These are phyloP conservation scores for Brassica nigra DNA, from an alignment of 345 rosid species.

Conservation along the genomic window DNA sequence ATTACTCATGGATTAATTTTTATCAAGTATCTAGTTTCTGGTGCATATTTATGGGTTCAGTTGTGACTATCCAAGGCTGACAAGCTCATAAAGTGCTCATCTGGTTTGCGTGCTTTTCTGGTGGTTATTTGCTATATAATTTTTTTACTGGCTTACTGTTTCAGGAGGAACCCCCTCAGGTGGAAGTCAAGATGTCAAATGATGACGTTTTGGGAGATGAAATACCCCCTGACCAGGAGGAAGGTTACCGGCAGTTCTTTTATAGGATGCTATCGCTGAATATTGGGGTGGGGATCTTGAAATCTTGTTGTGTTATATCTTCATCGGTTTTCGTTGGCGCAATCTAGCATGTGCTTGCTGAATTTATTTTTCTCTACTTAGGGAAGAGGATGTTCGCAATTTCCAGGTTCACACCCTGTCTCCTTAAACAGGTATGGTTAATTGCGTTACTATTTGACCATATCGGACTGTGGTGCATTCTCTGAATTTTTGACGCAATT, in stretches of 20 bases:
- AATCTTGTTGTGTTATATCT: constrained; percentile 5
- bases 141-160: constrained; percentile 19
- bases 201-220: constrained; percentile 97
- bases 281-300: constrained; percentile 53
- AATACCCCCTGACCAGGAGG: constrained; percentile 80
- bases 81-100: constrained; percentile 7
- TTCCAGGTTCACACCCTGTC: constrained; percentile 91
- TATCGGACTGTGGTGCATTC: background rate
- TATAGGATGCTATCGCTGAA: constrained; percentile 67
- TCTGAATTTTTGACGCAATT: background rate
- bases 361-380: constrained; percentile 40
- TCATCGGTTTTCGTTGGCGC: background rate
- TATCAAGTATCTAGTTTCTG: background rate
- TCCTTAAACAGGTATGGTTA: constrained; percentile 69
- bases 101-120: constrained; percentile 10
- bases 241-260: constrained; percentile 61
- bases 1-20: background rate
- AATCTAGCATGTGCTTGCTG: constrained; percentile 21
- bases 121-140: background rate
- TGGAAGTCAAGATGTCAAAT: constrained; percentile 69
- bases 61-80: constrained; percentile 3
- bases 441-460: background rate
- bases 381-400: constrained; percentile 68
- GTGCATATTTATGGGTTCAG: constrained; percentile 4
- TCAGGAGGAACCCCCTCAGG: constrained; percentile 74